Evolutionary conservation across 352 stramenopile genomes (phyloP), one percentile per base, ranked within the genome.

Genomic region (Elongisporangium undulatum): DNA sequence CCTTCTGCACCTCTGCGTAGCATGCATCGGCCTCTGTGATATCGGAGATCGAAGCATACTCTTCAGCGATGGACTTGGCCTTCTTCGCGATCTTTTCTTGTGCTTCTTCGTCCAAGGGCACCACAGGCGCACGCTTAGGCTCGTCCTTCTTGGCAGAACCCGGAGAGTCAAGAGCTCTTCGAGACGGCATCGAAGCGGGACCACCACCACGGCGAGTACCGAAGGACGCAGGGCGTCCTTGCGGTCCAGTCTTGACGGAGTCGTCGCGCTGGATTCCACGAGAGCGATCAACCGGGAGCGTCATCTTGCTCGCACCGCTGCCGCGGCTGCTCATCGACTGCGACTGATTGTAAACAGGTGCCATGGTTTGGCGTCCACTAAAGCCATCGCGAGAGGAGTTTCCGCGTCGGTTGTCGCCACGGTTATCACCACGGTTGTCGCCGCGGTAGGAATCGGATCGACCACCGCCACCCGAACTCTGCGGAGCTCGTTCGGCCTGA

Each of bases 21-120:
- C 85, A 94, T 4, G 74, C 53, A 3, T 90, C 81, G 0, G 83
- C 85, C 66, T 94, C 85, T 4, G 71, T 69, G 23, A 90, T 55
- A 51, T 94, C 85, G 38, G 79, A 62, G 34, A 93, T 90, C 51
- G 66, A 86, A 13, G 89, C 82, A 55, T 86, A 94, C 59, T 94
- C 85, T 29, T 92, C 83, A 4, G 82, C 77, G 29, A 82, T 89
- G 1, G 79, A 89, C 56, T 91, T 92, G 0, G 85, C 71, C 61
- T 89, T 90, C 67, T 92, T 92, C 13, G 61, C 72, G 54, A 93
- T 86, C 41, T 82, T 85, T 26, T 87, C 77, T 48, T 75, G 74
- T 3, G 67, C 67, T 6, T 91, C 82, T 2, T 91, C 83, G 9
- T 76, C 72, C 20, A 93, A 72, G 48, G 77, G 66, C 53, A 74